These are phyloP conservation scores for Mercurialis annua DNA, from an alignment of 345 rosid species.

Conservation along the genomic window DNA sequence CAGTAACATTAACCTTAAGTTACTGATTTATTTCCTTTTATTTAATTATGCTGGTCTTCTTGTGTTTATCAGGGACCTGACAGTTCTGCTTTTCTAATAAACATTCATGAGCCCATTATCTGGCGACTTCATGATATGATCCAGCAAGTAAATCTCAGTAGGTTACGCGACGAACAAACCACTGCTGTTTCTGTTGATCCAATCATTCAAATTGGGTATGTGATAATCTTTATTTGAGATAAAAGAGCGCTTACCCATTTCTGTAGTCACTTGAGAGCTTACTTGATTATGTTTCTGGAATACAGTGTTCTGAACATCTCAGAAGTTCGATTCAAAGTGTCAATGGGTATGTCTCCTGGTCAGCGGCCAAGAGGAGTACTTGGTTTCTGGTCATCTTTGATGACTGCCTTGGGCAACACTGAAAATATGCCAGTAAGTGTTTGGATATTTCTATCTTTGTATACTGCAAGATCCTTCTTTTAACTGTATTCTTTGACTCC, in stretches of 20 bases:
- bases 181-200: conserved; percentile 98
- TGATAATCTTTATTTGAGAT: conserved; percentile 7
- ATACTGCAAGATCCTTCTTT: conserved; percentile 2
- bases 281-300: conserved; percentile 22
- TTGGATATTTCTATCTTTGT: conserved; percentile 2
- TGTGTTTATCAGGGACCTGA: conserved; percentile 68
- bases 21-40: not conserved
- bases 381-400: conserved; percentile 96
- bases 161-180: conserved; percentile 55
- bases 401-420: conserved; percentile 98
- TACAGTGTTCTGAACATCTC: conserved; percentile 82
- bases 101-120: conserved; percentile 92
- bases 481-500: not conserved
- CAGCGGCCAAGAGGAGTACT: conserved; percentile 96
- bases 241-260: not conserved
- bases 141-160: conserved; percentile 71
- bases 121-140: conserved; percentile 99
- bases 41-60: conserved; percentile 15
- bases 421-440: conserved; percentile 93
- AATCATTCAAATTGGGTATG: conserved; percentile 88
- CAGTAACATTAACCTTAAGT: conserved; percentile 1
- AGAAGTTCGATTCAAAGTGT: conserved; percentile 85
- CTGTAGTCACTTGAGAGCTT: conserved; percentile 9
- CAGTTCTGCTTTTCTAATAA: conserved; percentile 74
- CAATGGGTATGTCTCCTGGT: conserved; percentile 96